These are phyloP conservation scores for Elongisporangium undulatum DNA, from an alignment of 352 stramenopile species.

Conservation along the genomic window DNA sequence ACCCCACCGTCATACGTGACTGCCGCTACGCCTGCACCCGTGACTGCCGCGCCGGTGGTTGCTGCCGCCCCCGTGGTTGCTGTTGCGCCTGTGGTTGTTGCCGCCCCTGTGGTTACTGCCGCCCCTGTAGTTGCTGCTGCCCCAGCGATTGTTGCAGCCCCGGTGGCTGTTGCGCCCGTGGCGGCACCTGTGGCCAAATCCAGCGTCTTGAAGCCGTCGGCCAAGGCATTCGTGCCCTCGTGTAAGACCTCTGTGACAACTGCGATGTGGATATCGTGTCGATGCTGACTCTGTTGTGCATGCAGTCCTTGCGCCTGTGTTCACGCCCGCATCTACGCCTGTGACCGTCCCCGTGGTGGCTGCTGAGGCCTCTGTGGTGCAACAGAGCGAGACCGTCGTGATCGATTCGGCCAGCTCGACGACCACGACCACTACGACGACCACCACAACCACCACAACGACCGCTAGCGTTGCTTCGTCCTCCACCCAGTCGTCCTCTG, in stretches of 20 bases:
- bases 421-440: slow-evolving; percentile 3
- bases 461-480: slow-evolving; percentile 7
- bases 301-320: slow-evolving; percentile 28
- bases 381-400: slow-evolving; percentile 1
- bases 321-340: slow-evolving; percentile 20
- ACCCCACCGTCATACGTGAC: slow-evolving; percentile 18
- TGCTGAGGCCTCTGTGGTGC: slow-evolving; percentile 13
- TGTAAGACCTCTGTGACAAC: slow-evolving; percentile 18
- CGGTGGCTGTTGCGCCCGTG: slow-evolving; percentile 5
- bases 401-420: slow-evolving; percentile 1
- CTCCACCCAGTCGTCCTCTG: slow-evolving; percentile 13
- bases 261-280: not conserved
- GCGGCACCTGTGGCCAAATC: slow-evolving; percentile 13
- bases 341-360: slow-evolving; percentile 14
- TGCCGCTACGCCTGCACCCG: not conserved
- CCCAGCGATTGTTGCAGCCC: not conserved
- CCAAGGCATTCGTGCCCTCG: slow-evolving; percentile 55
- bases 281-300: slow-evolving; percentile 3
- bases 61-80: not conserved
- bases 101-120: not conserved
- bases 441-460: slow-evolving; percentile 8
- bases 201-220: slow-evolving; percentile 45
- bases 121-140: slow-evolving; percentile 4
- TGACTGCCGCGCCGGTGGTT: slow-evolving; percentile 1
- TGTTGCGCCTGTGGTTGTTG: slow-evolving; percentile 2